These are phyloP conservation scores for Pichia cactophila DNA, from an alignment of 1,139 yeast species.

Conservation along the genomic window DNA sequence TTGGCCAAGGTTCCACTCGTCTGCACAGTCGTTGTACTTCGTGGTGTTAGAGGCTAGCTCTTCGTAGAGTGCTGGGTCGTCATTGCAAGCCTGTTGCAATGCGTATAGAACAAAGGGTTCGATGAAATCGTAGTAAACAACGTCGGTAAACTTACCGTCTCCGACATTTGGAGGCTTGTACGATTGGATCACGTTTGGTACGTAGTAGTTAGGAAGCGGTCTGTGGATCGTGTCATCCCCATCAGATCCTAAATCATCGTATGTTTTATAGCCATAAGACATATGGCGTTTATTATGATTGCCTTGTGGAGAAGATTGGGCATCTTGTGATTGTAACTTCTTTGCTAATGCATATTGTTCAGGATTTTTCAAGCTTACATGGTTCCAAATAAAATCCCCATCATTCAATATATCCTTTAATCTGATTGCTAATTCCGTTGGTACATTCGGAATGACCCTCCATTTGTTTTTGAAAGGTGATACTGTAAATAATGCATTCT, in stretches of 20 bases:
- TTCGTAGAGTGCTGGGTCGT: slow-evolving; percentile 18
- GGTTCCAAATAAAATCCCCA: slow-evolving; percentile 36
- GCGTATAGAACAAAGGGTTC: slow-evolving; percentile 57
- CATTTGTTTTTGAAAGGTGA: slow-evolving; percentile 83
- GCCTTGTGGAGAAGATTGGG: neutral
- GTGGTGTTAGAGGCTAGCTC: slow-evolving; percentile 22
- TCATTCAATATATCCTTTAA: slow-evolving; percentile 45
- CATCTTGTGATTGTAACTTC: neutral
- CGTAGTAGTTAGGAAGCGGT: slow-evolving; percentile 47
- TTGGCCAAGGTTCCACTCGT: slow-evolving; percentile 38
- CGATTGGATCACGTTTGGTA: slow-evolving; percentile 70
- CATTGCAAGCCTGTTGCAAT: slow-evolving; percentile 30
- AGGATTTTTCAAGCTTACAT: slow-evolving; percentile 20
- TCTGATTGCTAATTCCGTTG: slow-evolving; percentile 41
- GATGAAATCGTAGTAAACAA: slow-evolving; percentile 74
- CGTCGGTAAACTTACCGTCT: slow-evolving; percentile 42
- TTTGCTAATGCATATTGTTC: slow-evolving; percentile 17
- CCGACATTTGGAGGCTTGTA: slow-evolving; percentile 13
- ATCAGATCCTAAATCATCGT: slow-evolving; percentile 71
- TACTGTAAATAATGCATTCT: slow-evolving; percentile 73
- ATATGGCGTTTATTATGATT: neutral
- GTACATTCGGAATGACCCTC: slow-evolving; percentile 49
- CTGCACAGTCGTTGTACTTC: slow-evolving; percentile 39
- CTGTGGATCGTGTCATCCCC: slow-evolving; percentile 89
- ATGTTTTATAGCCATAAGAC: slow-evolving; percentile 63